Evolutionary conservation across 1,139 yeast species (phyloP).

Genomic region (Scheffersomyces segobiensis): DNA sequence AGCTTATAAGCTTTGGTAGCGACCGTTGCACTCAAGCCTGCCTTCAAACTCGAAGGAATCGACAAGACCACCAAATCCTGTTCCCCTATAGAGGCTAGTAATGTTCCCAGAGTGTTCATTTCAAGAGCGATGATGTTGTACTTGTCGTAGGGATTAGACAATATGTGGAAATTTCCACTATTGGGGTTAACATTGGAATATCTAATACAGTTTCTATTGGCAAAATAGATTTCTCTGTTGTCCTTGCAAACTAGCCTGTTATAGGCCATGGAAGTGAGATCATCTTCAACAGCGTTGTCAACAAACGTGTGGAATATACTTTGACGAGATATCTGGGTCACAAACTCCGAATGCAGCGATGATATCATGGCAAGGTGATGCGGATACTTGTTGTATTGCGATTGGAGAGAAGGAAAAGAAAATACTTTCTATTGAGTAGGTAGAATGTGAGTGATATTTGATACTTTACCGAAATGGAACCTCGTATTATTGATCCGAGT

Average conservation of each 20-base stretch:
- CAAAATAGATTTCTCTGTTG: constrained; percentile 30
- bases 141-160: constrained; percentile 8
- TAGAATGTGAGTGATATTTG: too few species aligned
- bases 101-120: constrained; percentile 30
- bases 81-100: constrained; percentile 36
- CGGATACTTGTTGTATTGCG: too few species aligned
- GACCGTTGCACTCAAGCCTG: constrained; percentile 12
- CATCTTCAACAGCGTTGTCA: not conserved
- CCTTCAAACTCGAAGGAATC: constrained; percentile 20
- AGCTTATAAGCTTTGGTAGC: constrained; percentile 16
- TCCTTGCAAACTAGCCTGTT: constrained; percentile 16
- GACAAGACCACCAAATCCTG: constrained; percentile 24
- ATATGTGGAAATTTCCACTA: constrained; percentile 21
- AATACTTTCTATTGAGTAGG: too few species aligned
- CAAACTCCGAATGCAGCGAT: not conserved
- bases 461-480: too few species aligned
- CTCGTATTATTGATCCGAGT: too few species aligned
- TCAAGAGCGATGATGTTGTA: constrained; percentile 25
- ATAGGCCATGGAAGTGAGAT: not conserved
- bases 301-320: constrained; percentile 4
- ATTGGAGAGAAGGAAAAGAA: too few species aligned
- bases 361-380: not conserved
- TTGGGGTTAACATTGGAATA: constrained; percentile 25
- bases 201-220: constrained; percentile 30
- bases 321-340: constrained; percentile 5